Percentiles rank a stretch among this genome's conserved stretches.
Conservation (phyloP, 306 rosid species). For the Vigna mungo region DNA sequence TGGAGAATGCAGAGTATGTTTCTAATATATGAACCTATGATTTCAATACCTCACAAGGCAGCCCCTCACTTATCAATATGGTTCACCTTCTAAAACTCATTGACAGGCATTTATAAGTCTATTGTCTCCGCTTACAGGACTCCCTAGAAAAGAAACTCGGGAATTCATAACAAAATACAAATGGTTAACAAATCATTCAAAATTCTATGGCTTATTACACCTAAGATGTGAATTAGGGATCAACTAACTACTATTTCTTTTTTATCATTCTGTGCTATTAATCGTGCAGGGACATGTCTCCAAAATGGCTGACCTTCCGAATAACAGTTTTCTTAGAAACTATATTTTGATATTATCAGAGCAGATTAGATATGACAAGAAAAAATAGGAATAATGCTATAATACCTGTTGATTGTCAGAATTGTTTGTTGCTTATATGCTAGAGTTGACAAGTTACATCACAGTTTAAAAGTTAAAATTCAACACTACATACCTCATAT, state of each 20-base stretch:
- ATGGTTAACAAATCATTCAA: not conserved
- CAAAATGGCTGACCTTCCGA: not conserved
- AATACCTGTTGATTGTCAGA: not conserved
- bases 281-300: not conserved
- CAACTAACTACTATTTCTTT: no score
- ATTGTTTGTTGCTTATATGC: constrained; percentile 10
- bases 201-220: not conserved
- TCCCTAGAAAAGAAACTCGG: not conserved
- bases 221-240: not conserved
- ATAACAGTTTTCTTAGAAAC: constrained; percentile 13
- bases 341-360: not conserved
- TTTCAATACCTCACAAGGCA: no score
- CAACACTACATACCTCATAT: not conserved
- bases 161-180: constrained; percentile 2
- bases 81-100: not conserved
- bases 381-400: not conserved
- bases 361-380: not conserved
- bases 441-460: not conserved
- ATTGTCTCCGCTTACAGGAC: not conserved
- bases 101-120: not conserved
- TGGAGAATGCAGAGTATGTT: not conserved
- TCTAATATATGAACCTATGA: not conserved
- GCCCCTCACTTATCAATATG: no score
- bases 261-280: no score
- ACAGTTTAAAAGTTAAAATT: constrained; percentile 6